Evolutionary conservation across 768 basidiomycete species (phyloP).

Genomic region (Termitomyces eurrhizus): DNA sequence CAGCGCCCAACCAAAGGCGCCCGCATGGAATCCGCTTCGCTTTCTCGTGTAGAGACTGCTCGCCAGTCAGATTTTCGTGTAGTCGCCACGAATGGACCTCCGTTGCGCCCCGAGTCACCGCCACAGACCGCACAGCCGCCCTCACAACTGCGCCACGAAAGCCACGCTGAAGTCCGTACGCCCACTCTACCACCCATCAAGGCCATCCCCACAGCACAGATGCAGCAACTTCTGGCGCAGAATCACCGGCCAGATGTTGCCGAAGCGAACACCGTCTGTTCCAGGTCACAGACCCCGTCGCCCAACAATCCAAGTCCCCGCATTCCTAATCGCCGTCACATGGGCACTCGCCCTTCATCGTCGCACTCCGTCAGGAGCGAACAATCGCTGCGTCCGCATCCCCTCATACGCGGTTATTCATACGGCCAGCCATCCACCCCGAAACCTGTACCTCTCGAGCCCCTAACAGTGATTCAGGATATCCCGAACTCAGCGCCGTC

Average conservation of each 20-base stretch:
- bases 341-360: constrained; percentile 58
- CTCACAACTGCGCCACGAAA: constrained; percentile 4
- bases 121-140: neutral
- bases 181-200: constrained; percentile 16
- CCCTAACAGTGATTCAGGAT: constrained; percentile 58
- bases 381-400: constrained; percentile 61
- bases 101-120: constrained; percentile 2
- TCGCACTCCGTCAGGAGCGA: constrained; percentile 46
- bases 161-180: constrained; percentile 8
- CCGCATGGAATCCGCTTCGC: constrained; percentile 12
- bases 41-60: constrained; percentile 33
- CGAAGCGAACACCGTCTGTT: neutral
- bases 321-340: constrained; percentile 33
- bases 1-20: constrained; percentile 8
- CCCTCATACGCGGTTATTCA: constrained; percentile 72
- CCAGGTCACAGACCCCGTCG: constrained; percentile 14
- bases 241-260: constrained; percentile 4
- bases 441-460: constrained; percentile 52
- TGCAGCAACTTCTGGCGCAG: constrained; percentile 10
- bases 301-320: constrained; percentile 25
- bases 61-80: constrained; percentile 30
- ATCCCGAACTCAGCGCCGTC: constrained; percentile 39
- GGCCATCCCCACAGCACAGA: constrained; percentile 5
- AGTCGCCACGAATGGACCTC: constrained; percentile 4
- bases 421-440: constrained; percentile 47